Evolutionary conservation across 2,329 filamentous ascomycete genomes (phyloP), one percentile per base, ranked within the genome.

Genomic region (Trichoderma afroharzianum): DNA sequence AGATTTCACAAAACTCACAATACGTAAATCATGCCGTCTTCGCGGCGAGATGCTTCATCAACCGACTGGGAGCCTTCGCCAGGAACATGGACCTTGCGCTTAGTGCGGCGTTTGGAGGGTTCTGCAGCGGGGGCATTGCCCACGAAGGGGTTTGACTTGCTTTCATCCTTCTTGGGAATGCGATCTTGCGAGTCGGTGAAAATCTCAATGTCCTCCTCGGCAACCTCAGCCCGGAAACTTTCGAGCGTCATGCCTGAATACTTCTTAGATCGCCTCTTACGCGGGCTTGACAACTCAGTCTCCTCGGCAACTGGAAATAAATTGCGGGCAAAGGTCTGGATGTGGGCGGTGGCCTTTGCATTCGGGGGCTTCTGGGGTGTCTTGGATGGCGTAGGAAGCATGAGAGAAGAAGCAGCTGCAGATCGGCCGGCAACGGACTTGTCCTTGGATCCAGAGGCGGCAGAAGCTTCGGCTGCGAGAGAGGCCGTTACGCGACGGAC

Each of bases 171-270:
- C 74, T 90, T 87, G 24, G 93, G 93, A 55, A 94, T 81, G 69
- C 91, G 90, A 75, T 97, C 94, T 74, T 94, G 91, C 1, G 92
- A 89, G 79, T 96, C 93, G 53, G 91, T 94, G 78, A 90, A 95
- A 77, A 95, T 93, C 74, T 88, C 80, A 75, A 95, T 92, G n/a
- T 85, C 80, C 55, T 86, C 83, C 55, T 88, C 85, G 8, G 85
- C 81, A n/a, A 87, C 85, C 64, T 89, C 87, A 8, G 81, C 85
- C 28, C 81, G 82, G 77, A 91, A 90, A 80, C 88, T 90, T 73
- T 88, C 86, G 74, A 90, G 77, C 12, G 85, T 83, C 57, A 86
- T 81, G 64, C 86, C 85, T 6, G 82, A 84, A 78, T 88, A 87
- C 79, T 88, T 88, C 81, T 88, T 89, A 61, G 83, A 78, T 75